These are phyloP conservation scores for Teunomyces tritomae DNA, from an alignment of 805 yeast species.

Conservation along the genomic window DNA sequence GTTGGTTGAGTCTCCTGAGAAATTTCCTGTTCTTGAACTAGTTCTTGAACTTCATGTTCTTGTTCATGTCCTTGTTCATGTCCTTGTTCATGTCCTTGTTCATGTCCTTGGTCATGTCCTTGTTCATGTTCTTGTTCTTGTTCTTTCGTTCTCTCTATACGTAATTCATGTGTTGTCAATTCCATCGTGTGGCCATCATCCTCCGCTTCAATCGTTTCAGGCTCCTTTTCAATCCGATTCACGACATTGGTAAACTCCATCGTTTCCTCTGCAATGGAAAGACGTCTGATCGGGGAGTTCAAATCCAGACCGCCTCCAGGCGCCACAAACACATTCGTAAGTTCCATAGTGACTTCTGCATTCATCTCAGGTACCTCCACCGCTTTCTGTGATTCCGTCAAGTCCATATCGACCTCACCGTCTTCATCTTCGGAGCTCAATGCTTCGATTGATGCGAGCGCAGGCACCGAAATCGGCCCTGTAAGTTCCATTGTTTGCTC, in stretches of 20 bases:
- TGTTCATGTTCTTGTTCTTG: neutral
- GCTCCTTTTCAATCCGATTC: neutral
- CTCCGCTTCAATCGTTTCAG: neutral
- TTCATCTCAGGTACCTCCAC: neutral
- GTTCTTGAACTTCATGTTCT: neutral
- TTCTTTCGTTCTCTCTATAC: neutral
- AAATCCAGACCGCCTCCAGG: neutral
- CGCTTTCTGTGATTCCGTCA: constrained; percentile 10
- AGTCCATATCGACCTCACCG: constrained; percentile 23
- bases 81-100: neutral
- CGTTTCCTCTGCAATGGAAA: neutral
- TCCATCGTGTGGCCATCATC: neutral
- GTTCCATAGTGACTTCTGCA: constrained; percentile 9
- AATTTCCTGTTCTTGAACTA: neutral
- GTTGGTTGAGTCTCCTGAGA: neutral
- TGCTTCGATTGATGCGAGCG: neutral
- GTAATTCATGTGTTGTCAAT: neutral
- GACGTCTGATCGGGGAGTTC: neutral
- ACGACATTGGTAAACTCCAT: constrained; percentile 8
- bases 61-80: neutral
- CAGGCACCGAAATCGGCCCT: constrained; percentile 2
- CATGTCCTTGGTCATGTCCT: neutral
- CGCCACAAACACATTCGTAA: constrained; percentile 5
- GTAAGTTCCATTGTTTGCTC: constrained; percentile 31
- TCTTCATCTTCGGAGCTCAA: constrained; percentile 9